Percentiles rank a stretch among this genome's conserved stretches.
phyloP scores from a whole-genome alignment of 2,329 filamentous ascomycete genomes.

The Cladosporium sp. region DNA sequence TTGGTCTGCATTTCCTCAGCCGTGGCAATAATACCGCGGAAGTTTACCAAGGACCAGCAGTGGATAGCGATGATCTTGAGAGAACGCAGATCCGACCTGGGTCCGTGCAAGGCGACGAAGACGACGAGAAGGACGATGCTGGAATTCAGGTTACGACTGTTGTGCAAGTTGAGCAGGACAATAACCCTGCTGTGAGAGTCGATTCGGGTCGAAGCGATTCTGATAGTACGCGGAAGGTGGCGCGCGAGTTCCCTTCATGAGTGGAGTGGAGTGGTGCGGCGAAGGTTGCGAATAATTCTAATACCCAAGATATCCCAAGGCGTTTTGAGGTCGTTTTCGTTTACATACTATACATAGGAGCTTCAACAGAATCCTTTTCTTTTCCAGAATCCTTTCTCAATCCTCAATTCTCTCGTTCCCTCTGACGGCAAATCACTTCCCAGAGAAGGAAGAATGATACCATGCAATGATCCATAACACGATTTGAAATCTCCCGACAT shows the following conservation, averaged over 20 bases:
- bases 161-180: constrained; percentile 10
- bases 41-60: not conserved
- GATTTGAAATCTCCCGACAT: too few relatives aligned
- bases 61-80: not conserved
- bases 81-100: constrained; percentile 9
- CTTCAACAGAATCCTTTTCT: too few relatives aligned
- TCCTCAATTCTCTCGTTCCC: too few relatives aligned
- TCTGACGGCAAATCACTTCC: too few relatives aligned
- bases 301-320: too few relatives aligned
- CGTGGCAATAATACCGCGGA: not conserved
- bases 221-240: constrained; percentile 7
- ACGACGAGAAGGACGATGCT: constrained; percentile 1
- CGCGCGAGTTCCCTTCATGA: not conserved
- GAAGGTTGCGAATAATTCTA: too few relatives aligned
- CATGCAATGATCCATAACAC: too few relatives aligned
- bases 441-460: too few relatives aligned
- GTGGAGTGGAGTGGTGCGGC: too few relatives aligned
- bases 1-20: constrained; percentile 6
- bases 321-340: too few relatives aligned
- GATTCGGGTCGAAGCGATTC: not conserved
- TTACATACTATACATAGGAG: too few relatives aligned
- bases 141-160: constrained; percentile 8
- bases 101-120: not conserved
- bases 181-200: not conserved
- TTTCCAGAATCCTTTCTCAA: too few relatives aligned